Evolutionary conservation across 2,329 filamentous ascomycete species (phyloP), one percentile per base, ranked within the genome.

Genomic region (Botrytis medusae): DNA sequence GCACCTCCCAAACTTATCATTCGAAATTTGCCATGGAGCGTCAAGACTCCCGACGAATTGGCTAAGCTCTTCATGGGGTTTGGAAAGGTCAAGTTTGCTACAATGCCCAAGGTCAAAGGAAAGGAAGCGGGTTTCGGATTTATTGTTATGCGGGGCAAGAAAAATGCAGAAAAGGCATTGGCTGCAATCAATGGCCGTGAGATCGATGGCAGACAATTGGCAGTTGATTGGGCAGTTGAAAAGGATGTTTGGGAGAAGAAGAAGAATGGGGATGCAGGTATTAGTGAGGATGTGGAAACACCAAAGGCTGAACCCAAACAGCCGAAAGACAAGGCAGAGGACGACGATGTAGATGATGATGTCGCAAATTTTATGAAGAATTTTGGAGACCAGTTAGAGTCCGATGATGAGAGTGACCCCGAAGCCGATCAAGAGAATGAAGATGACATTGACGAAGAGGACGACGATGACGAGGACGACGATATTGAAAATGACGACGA

Each of bases 191-290:
- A 98, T 82, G 96, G 95, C 74, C 98, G 93, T 81, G 89, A 92
- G 75, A 87, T 99, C 32, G 95, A 97, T 81, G 96, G 95, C 2
- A 89, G 96, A 79, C 92, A 91, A 14, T 83, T 99, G 74, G 96
- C 95, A 42, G 96, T 99, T 10, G 96, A 99, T 83, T 99, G 94
- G 93, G 95, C 97, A 46, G 94, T 98, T 5, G 94, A 98, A 74
- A 97, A 97, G 84, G 87, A 91, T 60, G 90, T 91, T 10, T 99
- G 94, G 94, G 87, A 90, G 75, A 85, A 90, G 76, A 86, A 90
- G 71, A 81, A 84, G 63, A 78, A 79, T 37, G 82, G 83, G 2
- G 82, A 84, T 76, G 77, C 78, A 69, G 79, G 80, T 25, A 79
- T 82, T 59, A 81, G 78, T 7, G 81, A 57, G n/a, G 51, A 83